Percentiles rank a stretch among this genome's conserved stretches.
Conservation (phyloP, 805 yeast genomes). For the Dipodascus geniculatus region DNA sequence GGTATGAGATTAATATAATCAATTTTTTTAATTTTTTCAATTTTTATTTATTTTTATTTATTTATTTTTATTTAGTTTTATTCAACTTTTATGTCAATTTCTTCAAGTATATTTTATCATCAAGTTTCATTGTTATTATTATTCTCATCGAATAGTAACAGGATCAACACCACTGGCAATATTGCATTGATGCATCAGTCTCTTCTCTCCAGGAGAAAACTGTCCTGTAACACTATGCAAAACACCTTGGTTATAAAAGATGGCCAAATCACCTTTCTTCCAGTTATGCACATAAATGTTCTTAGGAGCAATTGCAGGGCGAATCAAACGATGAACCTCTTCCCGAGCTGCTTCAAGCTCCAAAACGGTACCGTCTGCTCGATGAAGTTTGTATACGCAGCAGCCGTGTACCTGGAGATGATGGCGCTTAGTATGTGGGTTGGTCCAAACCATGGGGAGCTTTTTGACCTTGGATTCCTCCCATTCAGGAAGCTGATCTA, state of each 20-base stretch:
- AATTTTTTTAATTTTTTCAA: too few species aligned
- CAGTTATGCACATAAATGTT: constrained; percentile 73
- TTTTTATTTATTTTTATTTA: too few species aligned
- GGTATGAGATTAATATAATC: too few species aligned
- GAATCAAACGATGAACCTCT: constrained; percentile 61
- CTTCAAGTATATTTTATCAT: too few species aligned
- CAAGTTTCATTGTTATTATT: too few species aligned
- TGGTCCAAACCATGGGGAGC: constrained; percentile 85
- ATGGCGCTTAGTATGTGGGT: constrained; percentile 72
- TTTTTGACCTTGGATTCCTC: constrained; percentile 65
- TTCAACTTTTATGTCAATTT: too few species aligned
- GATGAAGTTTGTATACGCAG: constrained; percentile 57
- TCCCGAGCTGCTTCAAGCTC: constrained; percentile 66
- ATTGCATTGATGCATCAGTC: constrained; percentile 91
- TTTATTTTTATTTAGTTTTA: too few species aligned
- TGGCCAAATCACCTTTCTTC: constrained; percentile 74
- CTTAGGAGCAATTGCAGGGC: constrained; percentile 72
- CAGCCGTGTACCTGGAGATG: constrained; percentile 86
- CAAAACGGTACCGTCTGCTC: constrained; percentile 44
- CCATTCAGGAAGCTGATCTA: constrained; percentile 73
- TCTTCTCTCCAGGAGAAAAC: constrained; percentile 61
- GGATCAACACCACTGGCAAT: constrained; percentile 78
- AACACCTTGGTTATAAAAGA: constrained; percentile 80
- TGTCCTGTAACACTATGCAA: constrained; percentile 92
- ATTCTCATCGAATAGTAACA: constrained; percentile 10